These are phyloP conservation scores for Apiospora pterosperma DNA, from an alignment of 2,329 filamentous ascomycete genomes.

Conservation along the genomic window DNA sequence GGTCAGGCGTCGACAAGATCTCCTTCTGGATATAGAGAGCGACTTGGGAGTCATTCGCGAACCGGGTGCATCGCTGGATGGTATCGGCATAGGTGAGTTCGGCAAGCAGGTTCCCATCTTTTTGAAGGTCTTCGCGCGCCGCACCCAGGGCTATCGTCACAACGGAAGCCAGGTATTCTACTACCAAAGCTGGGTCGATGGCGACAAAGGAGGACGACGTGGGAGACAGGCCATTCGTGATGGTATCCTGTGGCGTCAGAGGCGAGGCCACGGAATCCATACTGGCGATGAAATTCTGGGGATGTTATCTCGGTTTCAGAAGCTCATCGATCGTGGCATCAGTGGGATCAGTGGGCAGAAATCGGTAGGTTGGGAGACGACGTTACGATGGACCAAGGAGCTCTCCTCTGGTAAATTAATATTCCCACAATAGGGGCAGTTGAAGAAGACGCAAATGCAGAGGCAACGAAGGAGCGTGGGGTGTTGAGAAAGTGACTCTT, in stretches of 20 bases:
- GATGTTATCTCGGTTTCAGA: conserved; percentile 1
- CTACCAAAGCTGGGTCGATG: conserved; percentile 65
- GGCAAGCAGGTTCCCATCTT: conserved; percentile 78
- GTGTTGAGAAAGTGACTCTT: background rate
- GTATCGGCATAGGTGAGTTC: conserved; percentile 71
- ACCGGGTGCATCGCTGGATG: conserved; percentile 80
- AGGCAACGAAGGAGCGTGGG: background rate
- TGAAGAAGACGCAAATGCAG: background rate
- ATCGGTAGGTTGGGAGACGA: background rate
- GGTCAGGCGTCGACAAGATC: conserved; percentile 52
- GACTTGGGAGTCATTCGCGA: conserved; percentile 82
- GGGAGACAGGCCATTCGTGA: conserved; percentile 42
- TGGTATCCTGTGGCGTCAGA: conserved; percentile 35
- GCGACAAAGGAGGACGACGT: conserved; percentile 45
- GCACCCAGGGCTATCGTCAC: conserved; percentile 73
- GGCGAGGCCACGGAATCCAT: conserved; percentile 53
- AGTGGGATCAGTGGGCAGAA: background rate
- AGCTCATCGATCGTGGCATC: conserved; percentile 7
- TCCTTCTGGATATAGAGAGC: conserved; percentile 93
- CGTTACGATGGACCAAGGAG: background rate
- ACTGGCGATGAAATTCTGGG: conserved; percentile 22
- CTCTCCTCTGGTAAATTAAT: background rate
- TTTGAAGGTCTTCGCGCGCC: conserved; percentile 73
- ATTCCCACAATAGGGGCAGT: conserved; percentile 1
- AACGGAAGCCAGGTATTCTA: conserved; percentile 69